A percentile compares a stretch with the other conserved stretches of the same genome.
Conservation (phyloP, 441 rosid species). For the Capsella rubella region DNA sequence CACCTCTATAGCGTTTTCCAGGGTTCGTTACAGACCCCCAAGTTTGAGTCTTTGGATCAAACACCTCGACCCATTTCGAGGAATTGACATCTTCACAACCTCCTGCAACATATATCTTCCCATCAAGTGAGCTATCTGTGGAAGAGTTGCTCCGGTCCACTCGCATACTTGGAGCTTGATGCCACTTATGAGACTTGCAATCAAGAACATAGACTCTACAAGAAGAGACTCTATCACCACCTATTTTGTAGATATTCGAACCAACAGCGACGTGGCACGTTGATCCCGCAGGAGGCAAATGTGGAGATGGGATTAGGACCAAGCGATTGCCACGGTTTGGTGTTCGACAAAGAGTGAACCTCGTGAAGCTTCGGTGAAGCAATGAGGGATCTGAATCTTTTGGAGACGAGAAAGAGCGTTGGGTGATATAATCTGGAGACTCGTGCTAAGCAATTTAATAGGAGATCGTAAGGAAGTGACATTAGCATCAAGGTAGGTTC, state of each 20-base stretch:
- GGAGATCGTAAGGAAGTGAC: background rate
- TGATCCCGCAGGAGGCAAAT: background rate
- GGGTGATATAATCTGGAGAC: too few relatives aligned
- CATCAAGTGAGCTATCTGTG: too few relatives aligned
- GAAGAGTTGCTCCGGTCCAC: too few relatives aligned
- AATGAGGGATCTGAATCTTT: background rate
- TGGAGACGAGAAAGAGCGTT: background rate
- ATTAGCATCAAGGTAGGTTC: background rate
- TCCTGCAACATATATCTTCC: too few relatives aligned
- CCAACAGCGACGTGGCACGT: background rate
- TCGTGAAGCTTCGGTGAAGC: background rate
- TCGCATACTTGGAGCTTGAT: too few relatives aligned
- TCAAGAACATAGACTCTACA: background rate
- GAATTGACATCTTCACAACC: background rate
- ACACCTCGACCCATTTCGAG: background rate
- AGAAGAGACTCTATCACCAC: background rate
- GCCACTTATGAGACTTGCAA: background rate
- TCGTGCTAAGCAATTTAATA: too few relatives aligned
- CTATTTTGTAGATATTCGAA: background rate
- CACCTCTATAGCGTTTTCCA: background rate
- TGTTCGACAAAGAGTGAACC: slow-evolving; percentile 1
- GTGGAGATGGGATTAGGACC: background rate
- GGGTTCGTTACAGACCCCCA: background rate
- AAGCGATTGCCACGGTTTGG: background rate
- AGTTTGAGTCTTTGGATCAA: slow-evolving; percentile 2